These are phyloP conservation scores for Rhexocercosporidium sp. DNA, from an alignment of 2,329 filamentous ascomycete genomes.

Conservation along the genomic window DNA sequence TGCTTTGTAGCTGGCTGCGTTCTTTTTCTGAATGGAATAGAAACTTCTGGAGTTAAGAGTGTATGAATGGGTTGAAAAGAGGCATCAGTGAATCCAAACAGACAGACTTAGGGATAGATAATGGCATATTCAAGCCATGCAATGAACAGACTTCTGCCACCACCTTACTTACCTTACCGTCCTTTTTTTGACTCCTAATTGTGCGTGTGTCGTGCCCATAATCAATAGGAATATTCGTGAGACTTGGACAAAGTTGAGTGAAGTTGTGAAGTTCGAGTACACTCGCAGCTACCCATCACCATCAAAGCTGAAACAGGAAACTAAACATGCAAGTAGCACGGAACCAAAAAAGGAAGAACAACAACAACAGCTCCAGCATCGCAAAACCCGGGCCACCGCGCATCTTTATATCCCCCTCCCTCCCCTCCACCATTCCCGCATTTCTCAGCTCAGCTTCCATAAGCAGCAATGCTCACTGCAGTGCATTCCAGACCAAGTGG, in stretches of 20 bases:
- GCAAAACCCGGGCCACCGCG: neutral
- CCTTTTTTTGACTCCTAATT: neutral
- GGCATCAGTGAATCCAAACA: neutral
- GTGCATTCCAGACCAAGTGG: slow-evolving; percentile 1
- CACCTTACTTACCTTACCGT: neutral
- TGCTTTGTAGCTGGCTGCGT: neutral
- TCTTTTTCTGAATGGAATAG: neutral
- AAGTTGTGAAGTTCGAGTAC: too few species aligned
- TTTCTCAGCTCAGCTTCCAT: slow-evolving; percentile 6
- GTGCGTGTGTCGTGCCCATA: too few species aligned
- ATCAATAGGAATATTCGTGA: too few species aligned
- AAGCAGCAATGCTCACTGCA: neutral
- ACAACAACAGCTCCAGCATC: neutral
- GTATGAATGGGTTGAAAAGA: slow-evolving; percentile 1
- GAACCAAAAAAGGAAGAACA: neutral
- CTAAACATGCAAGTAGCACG: too few species aligned
- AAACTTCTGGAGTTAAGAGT: neutral
- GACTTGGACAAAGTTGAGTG: too few species aligned
- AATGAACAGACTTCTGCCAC: slow-evolving; percentile 18
- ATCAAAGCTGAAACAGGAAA: too few species aligned
- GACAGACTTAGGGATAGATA: slow-evolving; percentile 8
- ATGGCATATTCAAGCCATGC: slow-evolving; percentile 14
- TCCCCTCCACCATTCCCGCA: neutral
- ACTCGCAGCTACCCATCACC: too few species aligned
- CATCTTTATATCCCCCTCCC: neutral